Evolutionary conservation across 768 basidiomycete species (phyloP).

Genomic region (Kwoniella heveanensis): DNA sequence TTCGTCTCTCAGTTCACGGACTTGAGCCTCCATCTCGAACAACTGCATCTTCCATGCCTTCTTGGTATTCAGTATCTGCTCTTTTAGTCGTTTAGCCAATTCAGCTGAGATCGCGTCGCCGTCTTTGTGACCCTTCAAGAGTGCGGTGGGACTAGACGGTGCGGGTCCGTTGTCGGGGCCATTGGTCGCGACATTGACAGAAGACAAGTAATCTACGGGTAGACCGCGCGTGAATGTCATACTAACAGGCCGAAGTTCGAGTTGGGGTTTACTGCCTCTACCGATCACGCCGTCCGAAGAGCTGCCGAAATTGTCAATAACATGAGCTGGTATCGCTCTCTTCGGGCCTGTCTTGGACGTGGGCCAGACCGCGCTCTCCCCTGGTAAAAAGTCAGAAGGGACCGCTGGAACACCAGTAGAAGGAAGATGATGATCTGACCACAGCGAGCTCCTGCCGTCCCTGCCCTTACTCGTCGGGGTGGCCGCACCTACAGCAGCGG

Average conservation of each 20-base stretch:
- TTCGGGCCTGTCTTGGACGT: neutral
- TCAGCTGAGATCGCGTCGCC: neutral
- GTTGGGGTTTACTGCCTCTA: constrained; percentile 17
- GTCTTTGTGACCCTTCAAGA: neutral
- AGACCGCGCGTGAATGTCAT: constrained; percentile 39
- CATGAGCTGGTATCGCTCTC: neutral
- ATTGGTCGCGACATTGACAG: neutral
- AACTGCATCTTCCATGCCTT: constrained; percentile 31
- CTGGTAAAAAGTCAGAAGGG: constrained; percentile 1
- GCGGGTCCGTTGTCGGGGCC: neutral
- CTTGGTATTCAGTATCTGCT: constrained; percentile 25
- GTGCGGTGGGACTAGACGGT: neutral
- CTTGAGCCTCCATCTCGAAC: constrained; percentile 40
- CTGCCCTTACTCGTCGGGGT: neutral
- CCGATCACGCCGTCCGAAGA: neutral
- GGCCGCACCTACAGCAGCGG: neutral
- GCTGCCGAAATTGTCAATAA: neutral
- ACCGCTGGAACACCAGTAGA: neutral
- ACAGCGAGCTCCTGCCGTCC: constrained; percentile 13
- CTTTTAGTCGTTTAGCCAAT: constrained; percentile 1
- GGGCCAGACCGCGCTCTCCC: constrained; percentile 16
- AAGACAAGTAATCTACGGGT: constrained; percentile 32
- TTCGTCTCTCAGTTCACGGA: constrained; percentile 25
- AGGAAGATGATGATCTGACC: constrained; percentile 1
- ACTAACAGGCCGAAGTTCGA: constrained; percentile 45